Evolutionary conservation across 768 basidiomycete genomes (phyloP).

Genomic region (Leucocoprinus birnbaumii): DNA sequence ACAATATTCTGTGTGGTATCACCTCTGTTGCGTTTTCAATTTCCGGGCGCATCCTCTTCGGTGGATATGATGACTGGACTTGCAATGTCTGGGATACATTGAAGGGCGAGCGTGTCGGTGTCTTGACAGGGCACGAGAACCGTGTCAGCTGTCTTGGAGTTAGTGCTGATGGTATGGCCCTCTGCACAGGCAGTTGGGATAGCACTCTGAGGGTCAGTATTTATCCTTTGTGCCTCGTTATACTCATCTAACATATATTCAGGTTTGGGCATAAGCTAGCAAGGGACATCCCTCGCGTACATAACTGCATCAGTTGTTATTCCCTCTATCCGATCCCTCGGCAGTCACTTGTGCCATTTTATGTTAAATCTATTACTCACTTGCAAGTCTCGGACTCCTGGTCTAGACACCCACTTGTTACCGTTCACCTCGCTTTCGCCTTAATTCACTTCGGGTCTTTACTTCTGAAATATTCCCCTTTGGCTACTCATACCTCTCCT

Average conservation of each 20-base stretch:
- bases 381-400: conserved; percentile 39
- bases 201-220: conserved; percentile 82
- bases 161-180: conserved; percentile 94
- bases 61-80: conserved; percentile 99
- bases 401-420: conserved; percentile 13
- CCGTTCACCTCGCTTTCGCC: conserved; percentile 7
- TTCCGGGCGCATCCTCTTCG: conserved; percentile 95
- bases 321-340: conserved; percentile 18
- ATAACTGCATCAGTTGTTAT: conserved; percentile 1
- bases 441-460: conserved; percentile 31
- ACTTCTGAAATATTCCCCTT: conserved; percentile 9
- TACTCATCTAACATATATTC: conserved; percentile 8
- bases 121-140: conserved; percentile 97
- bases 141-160: conserved; percentile 96
- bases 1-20: conserved; percentile 98
- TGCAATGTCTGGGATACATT: conserved; percentile 99
- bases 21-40: conserved; percentile 99
- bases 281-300: neutral
- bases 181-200: conserved; percentile 99
- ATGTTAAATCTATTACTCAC: conserved; percentile 54
- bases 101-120: conserved; percentile 97
- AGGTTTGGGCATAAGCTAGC: conserved; percentile 81
- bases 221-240: conserved; percentile 4
- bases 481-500: conserved; percentile 11
- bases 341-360: conserved; percentile 35